Conservation (phyloP, 2,329 filamentous ascomycete genomes). For the Teratosphaeria nubilosa region DNA sequence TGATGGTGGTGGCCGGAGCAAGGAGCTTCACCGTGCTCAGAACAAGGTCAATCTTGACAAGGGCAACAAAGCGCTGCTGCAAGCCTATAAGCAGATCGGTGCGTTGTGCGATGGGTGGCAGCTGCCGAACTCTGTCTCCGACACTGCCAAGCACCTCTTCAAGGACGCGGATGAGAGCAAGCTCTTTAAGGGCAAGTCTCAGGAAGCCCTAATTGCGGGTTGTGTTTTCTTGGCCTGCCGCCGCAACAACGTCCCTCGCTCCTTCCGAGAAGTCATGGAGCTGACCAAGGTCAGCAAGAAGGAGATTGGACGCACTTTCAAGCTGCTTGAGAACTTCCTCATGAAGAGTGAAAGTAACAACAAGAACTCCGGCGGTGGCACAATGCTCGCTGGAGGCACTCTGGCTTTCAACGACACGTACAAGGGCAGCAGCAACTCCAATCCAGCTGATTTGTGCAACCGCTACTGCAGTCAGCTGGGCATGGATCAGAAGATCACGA, state of each 20-base stretch:
- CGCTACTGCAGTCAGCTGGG: constrained; percentile 82
- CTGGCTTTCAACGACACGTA: constrained; percentile 20
- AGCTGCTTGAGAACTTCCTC: constrained; percentile 80
- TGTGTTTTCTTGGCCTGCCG: constrained; percentile 98
- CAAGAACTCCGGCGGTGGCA: neutral
- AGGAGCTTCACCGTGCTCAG: constrained; percentile 73
- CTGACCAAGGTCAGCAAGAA: constrained; percentile 93
- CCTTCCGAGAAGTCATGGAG: constrained; percentile 88
- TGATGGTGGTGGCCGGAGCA: constrained; percentile 58
- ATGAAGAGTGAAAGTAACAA: constrained; percentile 52
- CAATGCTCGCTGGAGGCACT: constrained; percentile 41
- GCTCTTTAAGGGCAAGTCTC: constrained; percentile 88
- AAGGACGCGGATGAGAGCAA: constrained; percentile 90
- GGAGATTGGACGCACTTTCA: constrained; percentile 94
- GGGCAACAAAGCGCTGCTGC: constrained; percentile 66
- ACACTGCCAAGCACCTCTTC: constrained; percentile 89
- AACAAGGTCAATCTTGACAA: constrained; percentile 75
- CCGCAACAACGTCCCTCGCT: constrained; percentile 74
- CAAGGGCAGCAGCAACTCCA: constrained; percentile 20
- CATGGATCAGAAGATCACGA: constrained; percentile 64
- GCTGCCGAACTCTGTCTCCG: constrained; percentile 69
- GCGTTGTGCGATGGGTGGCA: constrained; percentile 76
- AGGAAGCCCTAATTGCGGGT: constrained; percentile 86
- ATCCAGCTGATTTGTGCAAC: constrained; percentile 53
- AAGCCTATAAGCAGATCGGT: constrained; percentile 81